phyloP scores from a whole-genome alignment of 139 green algal genomes.

The Penium margaritaceum region DNA sequence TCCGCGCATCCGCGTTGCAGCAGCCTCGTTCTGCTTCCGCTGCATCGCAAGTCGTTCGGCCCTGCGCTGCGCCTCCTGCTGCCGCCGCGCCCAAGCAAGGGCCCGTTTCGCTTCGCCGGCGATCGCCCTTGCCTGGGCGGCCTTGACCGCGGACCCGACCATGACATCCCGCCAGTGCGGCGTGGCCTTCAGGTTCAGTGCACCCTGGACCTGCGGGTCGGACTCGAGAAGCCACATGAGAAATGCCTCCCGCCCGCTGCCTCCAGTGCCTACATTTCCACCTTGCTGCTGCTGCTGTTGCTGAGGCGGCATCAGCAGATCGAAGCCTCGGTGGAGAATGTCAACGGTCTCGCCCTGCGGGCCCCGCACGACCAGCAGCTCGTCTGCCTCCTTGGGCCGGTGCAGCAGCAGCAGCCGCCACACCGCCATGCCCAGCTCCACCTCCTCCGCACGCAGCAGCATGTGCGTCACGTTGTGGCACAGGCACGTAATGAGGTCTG shows the following conservation, averaged over 20 bases:
- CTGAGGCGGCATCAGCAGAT: constrained; percentile 21
- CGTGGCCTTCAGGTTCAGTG: constrained; percentile 9
- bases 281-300: too few species aligned
- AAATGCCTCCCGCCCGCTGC: background rate
- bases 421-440: constrained; percentile 10
- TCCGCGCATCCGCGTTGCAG: too few species aligned
- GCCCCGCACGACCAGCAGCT: constrained; percentile 20
- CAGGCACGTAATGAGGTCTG: constrained; percentile 36
- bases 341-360: constrained; percentile 14
- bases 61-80: too few species aligned
- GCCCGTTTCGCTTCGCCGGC: too few species aligned
- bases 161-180: constrained; percentile 29
- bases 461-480: constrained; percentile 21
- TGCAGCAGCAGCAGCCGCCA: constrained; percentile 32
- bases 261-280: too few species aligned
- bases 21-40: too few species aligned
- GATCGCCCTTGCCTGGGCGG: too few species aligned
- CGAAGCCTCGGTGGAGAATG: constrained; percentile 36
- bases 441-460: constrained; percentile 28
- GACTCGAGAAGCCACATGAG: constrained; percentile 30
- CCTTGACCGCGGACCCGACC: too few species aligned
- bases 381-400: background rate
- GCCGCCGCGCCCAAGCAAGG: too few species aligned
- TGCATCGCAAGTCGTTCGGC: too few species aligned
- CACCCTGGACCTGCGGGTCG: constrained; percentile 9